Percentiles rank a stretch among this genome's conserved stretches.
These are phyloP conservation scores for Rhododendron mucronatum DNA, from an alignment of 148 eudicot species.

Conservation along the genomic window DNA sequence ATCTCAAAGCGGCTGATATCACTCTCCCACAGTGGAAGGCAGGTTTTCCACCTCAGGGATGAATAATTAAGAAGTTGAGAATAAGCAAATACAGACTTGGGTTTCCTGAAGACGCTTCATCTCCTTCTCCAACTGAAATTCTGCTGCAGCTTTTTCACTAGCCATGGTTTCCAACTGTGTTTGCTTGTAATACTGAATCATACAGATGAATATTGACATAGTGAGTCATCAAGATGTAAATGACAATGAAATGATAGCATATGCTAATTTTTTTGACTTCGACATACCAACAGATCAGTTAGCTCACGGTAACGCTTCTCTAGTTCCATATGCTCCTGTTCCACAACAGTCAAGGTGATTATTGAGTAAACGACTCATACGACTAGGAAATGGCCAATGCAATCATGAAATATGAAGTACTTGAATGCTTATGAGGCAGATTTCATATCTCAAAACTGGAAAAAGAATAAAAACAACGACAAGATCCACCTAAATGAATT, in stretches of 20 bases:
- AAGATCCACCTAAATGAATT: neutral
- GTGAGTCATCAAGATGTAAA: neutral
- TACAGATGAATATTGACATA: neutral
- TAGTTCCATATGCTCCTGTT: conserved; percentile 97
- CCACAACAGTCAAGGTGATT: conserved; percentile 3
- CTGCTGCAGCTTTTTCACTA: conserved; percentile 97
- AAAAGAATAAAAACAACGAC: neutral
- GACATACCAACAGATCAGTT: conserved; percentile 85
- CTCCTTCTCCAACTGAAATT: conserved; percentile 97
- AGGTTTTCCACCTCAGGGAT: neutral
- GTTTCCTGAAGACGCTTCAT: conserved; percentile 84
- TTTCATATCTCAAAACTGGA: neutral
- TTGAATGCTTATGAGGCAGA: neutral
- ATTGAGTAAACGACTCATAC: neutral
- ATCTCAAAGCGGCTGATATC: neutral
- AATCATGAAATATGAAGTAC: neutral
- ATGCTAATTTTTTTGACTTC: neutral
- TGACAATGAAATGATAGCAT: neutral
- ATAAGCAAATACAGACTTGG: conserved; percentile 47
- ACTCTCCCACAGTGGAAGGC: neutral
- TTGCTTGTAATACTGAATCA: conserved; percentile 90
- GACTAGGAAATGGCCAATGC: neutral
- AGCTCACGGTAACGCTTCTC: conserved; percentile 97
- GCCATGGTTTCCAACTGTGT: conserved; percentile 97
- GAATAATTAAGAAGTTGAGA: neutral